A percentile compares a stretch with the other conserved stretches of the same genome.
phyloP scores from a whole-genome alignment of 2,329 filamentous ascomycete species.

The Rasamsonia emersonii region DNA sequence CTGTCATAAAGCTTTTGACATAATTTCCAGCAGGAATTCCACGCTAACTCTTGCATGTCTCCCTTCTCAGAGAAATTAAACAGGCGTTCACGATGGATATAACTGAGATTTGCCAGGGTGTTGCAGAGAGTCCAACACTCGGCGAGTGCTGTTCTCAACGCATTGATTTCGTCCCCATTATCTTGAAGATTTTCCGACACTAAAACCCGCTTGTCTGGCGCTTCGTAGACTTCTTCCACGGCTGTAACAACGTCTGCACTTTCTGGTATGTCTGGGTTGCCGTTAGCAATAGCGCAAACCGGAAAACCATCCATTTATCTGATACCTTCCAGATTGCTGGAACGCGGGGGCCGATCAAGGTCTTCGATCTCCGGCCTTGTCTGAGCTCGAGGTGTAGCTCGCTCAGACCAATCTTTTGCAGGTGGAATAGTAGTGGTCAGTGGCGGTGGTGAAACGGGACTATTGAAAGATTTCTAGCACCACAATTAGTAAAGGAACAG shows the following conservation, averaged over 20 bases:
- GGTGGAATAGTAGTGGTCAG: conserved; percentile 68
- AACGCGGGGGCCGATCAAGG: conserved; percentile 45
- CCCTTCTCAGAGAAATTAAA: conserved; percentile 67
- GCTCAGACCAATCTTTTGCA: conserved; percentile 56
- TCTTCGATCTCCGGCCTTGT: conserved; percentile 66
- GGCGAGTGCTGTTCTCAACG: conserved; percentile 66
- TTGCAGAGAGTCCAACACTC: conserved; percentile 96
- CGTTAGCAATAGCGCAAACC: too few relatives aligned
- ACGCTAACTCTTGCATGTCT: conserved; percentile 76
- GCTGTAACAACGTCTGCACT: conserved; percentile 13
- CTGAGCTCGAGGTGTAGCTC: conserved; percentile 72
- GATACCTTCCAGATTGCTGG: conserved; percentile 71
- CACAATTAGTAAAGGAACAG: conserved; percentile 5
- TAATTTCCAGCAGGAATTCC: conserved; percentile 89
- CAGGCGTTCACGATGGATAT: conserved; percentile 69
- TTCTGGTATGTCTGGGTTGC: conserved; percentile 25
- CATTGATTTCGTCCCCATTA: conserved; percentile 50
- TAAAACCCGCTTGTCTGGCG: conserved; percentile 15
- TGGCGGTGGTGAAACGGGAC: conserved; percentile 55
- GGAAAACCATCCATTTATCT: conserved; percentile 17
- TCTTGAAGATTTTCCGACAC: conserved; percentile 35
- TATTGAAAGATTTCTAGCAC: conserved; percentile 21
- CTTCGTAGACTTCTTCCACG: conserved; percentile 13
- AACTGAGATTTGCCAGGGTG: conserved; percentile 75
- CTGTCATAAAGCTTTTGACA: conserved; percentile 84